Base-by-base conservation (phyloP, 179 eudicot species). In the Silene vulgaris region DNA sequence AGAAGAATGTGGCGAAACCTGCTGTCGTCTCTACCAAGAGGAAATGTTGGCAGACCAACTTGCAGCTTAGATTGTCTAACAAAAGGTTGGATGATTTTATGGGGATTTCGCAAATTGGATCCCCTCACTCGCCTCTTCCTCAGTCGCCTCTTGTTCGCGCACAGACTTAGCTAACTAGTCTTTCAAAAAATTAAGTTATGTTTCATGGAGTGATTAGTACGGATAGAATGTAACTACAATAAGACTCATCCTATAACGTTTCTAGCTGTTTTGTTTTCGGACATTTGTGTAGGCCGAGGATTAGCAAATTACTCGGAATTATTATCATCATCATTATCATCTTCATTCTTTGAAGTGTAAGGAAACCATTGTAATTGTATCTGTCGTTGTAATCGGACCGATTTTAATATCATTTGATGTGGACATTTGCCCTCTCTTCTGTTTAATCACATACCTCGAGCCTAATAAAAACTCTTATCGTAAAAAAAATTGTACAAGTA, bases 141-240 rank as follows among this genome's bases (percentile, higher is more conserved):
- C 80, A 73, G n/a, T 92, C 97, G 2, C 97, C 97, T 19, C 89
- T 93, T 17, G 90, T 93, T 57, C 90, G 85, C 16, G 90, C 96
- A 16, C 67, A 74, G 26, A 82, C 81, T 75, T 84, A 73, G 21
- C 5, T 65, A 0, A 5, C 0, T 48, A 1, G 35, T 17, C 12
- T 9, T 26, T 21, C 1, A 3, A 12, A 23, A 8, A 1, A 11
- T 63, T 12, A 9, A 9, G 32, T 26, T 63, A 4, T 40, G 54
- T 68, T 8, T 40, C 17, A 68, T 8, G 20, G 6, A 28, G 14
- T 64, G 35, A 68, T 68, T 19, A 66, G 59, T 37, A 14, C 20
- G 19, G 8, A 48, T 45, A 56, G 16, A 16, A 26, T 74, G 57
- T 74, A 73, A 17, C 35, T 45, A 26, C 8, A 80, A 76, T 73